Evolutionary conservation across 1,139 yeast genomes (phyloP).

Genomic region (Yamadazyma trypodendri): DNA sequence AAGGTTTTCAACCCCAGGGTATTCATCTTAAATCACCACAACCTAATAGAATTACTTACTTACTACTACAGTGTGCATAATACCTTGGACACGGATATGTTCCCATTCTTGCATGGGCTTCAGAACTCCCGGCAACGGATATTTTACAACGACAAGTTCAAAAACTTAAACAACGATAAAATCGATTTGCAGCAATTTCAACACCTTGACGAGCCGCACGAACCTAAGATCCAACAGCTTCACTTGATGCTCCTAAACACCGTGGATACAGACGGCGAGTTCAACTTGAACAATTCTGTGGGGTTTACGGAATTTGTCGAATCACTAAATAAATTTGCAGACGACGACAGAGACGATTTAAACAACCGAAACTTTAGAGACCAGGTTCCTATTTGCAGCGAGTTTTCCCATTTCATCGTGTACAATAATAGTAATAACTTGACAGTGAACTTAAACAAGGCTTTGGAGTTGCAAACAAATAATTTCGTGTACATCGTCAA

Average conservation of each 20-base stretch:
- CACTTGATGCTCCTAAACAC: constrained; percentile 17
- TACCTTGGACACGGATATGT: constrained; percentile 22
- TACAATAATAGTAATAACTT: constrained; percentile 24
- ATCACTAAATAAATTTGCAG: constrained; percentile 3
- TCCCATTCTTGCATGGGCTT: constrained; percentile 42
- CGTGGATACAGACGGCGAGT: constrained; percentile 9
- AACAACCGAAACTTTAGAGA: constrained; percentile 32
- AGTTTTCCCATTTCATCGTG: constrained; percentile 32
- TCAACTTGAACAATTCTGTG: constrained; percentile 14
- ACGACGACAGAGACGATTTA: constrained; percentile 16
- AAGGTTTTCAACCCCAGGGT: constrained; percentile 13
- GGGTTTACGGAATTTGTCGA: constrained; percentile 11
- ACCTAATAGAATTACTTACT: constrained; percentile 22
- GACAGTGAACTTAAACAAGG: constrained; percentile 16
- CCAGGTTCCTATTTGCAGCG: constrained; percentile 34
- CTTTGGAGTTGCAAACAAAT: constrained; percentile 9
- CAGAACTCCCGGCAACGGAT: constrained; percentile 27
- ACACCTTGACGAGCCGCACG: constrained; percentile 9
- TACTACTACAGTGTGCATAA: constrained; percentile 25
- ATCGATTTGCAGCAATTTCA: constrained; percentile 11
- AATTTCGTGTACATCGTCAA: constrained; percentile 20
- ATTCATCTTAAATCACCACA: constrained; percentile 14
- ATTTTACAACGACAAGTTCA: constrained; percentile 18
- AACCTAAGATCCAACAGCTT: constrained; percentile 12
- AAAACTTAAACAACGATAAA: constrained; percentile 12